Conservation (phyloP, 805 yeast species). For the Candida odintsovae region DNA sequence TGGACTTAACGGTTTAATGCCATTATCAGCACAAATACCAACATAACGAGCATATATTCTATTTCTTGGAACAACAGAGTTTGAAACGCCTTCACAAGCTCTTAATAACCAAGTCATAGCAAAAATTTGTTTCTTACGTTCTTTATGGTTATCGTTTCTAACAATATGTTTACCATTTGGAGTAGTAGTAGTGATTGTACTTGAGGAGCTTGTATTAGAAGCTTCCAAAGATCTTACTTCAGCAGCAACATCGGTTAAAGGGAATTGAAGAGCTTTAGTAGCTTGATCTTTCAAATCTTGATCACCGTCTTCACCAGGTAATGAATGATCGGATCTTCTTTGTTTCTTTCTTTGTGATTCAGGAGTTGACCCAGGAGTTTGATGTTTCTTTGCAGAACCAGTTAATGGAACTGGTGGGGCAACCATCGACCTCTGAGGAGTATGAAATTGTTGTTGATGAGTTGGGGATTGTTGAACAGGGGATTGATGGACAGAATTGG, state of each 20-base stretch:
- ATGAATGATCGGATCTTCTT: constrained; percentile 23
- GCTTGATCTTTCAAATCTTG: constrained; percentile 33
- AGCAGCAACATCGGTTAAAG: constrained; percentile 39
- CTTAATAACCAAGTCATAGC: constrained; percentile 78
- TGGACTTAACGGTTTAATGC: constrained; percentile 58
- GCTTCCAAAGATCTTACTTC: constrained; percentile 39
- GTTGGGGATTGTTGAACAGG: constrained; percentile 5
- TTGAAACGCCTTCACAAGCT: constrained; percentile 45
- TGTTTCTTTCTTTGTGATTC: constrained; percentile 21
- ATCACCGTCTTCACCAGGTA: constrained; percentile 30
- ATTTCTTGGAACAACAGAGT: constrained; percentile 58
- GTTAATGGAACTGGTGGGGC: constrained; percentile 8
- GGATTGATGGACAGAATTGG: constrained; percentile 2
- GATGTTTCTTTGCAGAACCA: neutral
- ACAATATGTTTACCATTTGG: constrained; percentile 18
- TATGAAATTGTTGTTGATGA: constrained; percentile 16
- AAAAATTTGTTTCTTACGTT: constrained; percentile 67
- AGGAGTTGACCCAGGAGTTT: constrained; percentile 9
- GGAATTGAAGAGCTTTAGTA: constrained; percentile 19
- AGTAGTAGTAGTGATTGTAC: constrained; percentile 17
- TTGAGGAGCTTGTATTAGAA: constrained; percentile 6
- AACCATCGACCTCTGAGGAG: constrained; percentile 20
- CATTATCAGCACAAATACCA: constrained; percentile 46
- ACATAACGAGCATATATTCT: constrained; percentile 65
- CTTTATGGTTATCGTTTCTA: constrained; percentile 32